Conservation (phyloP, 176 grass and related monocot species). For the bread wheat (Triticum aestivum) region DNA sequence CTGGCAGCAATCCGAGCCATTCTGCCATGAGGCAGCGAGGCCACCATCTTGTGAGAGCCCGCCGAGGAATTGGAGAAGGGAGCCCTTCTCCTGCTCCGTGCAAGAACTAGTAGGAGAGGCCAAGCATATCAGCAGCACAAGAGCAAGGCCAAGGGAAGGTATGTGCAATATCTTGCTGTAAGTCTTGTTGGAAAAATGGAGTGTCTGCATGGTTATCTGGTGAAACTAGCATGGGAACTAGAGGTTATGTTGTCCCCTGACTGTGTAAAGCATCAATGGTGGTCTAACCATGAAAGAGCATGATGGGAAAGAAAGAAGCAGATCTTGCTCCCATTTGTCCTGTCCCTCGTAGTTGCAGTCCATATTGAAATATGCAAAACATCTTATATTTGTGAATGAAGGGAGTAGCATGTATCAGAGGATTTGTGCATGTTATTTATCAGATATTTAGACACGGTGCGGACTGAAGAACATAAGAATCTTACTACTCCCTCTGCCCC, state of each 20-base stretch:
- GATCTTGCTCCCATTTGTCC: background rate
- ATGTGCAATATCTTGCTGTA: background rate
- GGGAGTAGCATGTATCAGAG: background rate
- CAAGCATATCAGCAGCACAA: constrained; percentile 25
- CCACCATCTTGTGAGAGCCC: background rate
- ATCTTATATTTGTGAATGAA: too few relatives aligned
- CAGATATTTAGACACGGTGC: background rate
- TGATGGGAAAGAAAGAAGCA: background rate
- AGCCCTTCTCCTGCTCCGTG: constrained; percentile 29
- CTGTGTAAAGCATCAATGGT: background rate
- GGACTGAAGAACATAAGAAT: background rate
- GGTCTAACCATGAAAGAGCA: constrained; percentile 5
- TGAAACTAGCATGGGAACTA: constrained; percentile 6
- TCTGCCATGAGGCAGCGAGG: constrained; percentile 11
- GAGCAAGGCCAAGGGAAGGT: background rate
- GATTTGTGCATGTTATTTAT: background rate
- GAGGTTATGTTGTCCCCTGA: background rate
- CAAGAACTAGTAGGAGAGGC: constrained; percentile 10
- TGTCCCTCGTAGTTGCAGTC: background rate
- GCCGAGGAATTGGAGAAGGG: constrained; percentile 35
- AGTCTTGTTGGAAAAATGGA: background rate
- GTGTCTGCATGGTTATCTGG: constrained; percentile 29
- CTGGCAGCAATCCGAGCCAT: constrained; percentile 24
- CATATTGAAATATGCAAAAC: too few relatives aligned
- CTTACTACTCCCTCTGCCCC: too few relatives aligned